Evolutionary conservation across 306 rosid genomes (phyloP).

Genomic region (Quercus berberidifolia): DNA sequence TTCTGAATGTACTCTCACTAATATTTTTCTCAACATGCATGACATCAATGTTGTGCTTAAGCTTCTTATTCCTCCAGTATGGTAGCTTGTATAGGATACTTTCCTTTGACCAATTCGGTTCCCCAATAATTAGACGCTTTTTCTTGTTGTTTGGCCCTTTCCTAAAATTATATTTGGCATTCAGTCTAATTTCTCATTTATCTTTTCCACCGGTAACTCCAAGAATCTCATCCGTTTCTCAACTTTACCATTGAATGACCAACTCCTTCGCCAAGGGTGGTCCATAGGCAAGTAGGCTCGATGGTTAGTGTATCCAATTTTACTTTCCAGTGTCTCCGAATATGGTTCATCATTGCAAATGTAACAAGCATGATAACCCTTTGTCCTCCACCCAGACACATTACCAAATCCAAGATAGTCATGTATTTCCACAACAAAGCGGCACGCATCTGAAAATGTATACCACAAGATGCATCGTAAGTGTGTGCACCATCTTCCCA

Average conservation of each 20-base stretch:
- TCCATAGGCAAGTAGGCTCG: not conserved
- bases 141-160: too few species aligned
- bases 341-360: too few species aligned
- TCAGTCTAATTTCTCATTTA: too few species aligned
- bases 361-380: too few species aligned
- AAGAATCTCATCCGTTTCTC: not conserved
- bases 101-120: not conserved
- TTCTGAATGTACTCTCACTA: not conserved
- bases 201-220: too few species aligned
- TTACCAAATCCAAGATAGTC: too few species aligned
- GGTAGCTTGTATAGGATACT: not conserved
- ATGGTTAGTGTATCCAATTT: not conserved
- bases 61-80: not conserved
- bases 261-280: not conserved
- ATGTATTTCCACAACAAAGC: too few species aligned
- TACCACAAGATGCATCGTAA: not conserved
- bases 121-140: not conserved
- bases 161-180: too few species aligned
- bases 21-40: not conserved
- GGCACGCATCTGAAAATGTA: not conserved
- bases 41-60: not conserved
- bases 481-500: not conserved
- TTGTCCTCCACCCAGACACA: too few species aligned
- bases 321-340: too few species aligned
- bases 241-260: not conserved